Conservation (phyloP, 2,329 filamentous ascomycete species). For the Dothistroma septosporum region DNA sequence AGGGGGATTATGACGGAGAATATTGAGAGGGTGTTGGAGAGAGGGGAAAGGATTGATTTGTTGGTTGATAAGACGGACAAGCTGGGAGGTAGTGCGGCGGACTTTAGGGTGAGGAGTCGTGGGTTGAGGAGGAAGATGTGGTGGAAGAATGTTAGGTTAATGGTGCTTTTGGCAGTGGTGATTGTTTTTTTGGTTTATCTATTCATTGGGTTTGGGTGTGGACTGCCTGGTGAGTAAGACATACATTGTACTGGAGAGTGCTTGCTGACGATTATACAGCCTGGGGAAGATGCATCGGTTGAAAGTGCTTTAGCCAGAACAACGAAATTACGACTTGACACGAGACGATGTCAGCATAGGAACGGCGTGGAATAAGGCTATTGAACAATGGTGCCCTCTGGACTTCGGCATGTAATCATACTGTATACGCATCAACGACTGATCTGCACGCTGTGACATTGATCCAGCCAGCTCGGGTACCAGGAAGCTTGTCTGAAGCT, state of each 20-base stretch:
- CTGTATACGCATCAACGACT: neutral
- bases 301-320: neutral
- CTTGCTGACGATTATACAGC: conserved; percentile 14
- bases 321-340: conserved; percentile 2
- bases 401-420: neutral
- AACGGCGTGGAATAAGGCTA: neutral
- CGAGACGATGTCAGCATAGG: neutral
- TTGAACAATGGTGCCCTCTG: neutral
- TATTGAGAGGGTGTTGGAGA: conserved; percentile 81
- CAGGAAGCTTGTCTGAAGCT: conserved; percentile 3
- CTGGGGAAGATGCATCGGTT: conserved; percentile 27
- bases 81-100: conserved; percentile 78
- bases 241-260: neutral
- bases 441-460: neutral
- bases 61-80: conserved; percentile 96
- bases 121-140: conserved; percentile 92
- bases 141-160: conserved; percentile 99
- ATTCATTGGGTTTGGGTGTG: conserved; percentile 68
- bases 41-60: conserved; percentile 88
- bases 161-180: conserved; percentile 72
- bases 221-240: conserved; percentile 53
- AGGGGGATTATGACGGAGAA: conserved; percentile 91
- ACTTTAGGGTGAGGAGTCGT: conserved; percentile 83
- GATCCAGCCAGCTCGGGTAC: neutral
- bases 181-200: conserved; percentile 68